Base-by-base conservation (phyloP, 2,329 filamentous ascomycete genomes). In the Hymenoscyphus infarciens region DNA sequence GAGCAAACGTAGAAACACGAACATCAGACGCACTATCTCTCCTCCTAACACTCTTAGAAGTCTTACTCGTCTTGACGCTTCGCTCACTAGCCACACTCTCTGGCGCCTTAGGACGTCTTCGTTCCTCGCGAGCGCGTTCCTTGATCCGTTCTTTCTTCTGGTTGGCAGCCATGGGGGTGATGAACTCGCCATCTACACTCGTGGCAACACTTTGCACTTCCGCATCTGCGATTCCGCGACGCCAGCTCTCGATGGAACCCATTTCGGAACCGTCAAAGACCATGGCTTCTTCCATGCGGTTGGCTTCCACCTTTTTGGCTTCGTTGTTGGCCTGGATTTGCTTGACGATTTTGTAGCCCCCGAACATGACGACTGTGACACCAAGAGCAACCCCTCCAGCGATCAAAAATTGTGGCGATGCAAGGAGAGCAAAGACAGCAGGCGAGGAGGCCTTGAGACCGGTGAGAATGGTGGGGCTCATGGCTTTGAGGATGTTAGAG, bases 291-390 rank as follows among this genome's bases (percentile, higher is more conserved):
- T 72, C 70, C 61, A 69, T 67, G 0, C 64, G 63, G 56, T 65
- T 67, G 6, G 68, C 68, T n/a, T 71, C 62, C 11, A 33, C 25
- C 15, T 27, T 33, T 13, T 54, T 45, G 2, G 27, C 63, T n/a
- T 63, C 69, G 39, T 71, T 68, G 61, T 77, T 77, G 15, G 74
- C 78, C 71, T 81, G 80, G 68, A 98, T 91, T 70, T 87, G 88
- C 81, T 97, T 96, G 77, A 99, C 87, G 75, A 99, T 97, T 78
- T 97, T 98, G 84, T 92, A 98, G 5, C 95, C 94, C 60, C 95
- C 95, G 64, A 99, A 91, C 75, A 95, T 93, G 71, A 99, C 91
- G 8, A 98, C 87, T 0, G 95, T 98, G n/a, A 97, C 88, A 15
- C 95, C 95, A 0, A 97, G 87, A 0, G 90, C 91, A 15, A 97